Evolutionary conservation across 106 monocot genomes (phyloP).

Genomic region (Chionographis japonica): DNA sequence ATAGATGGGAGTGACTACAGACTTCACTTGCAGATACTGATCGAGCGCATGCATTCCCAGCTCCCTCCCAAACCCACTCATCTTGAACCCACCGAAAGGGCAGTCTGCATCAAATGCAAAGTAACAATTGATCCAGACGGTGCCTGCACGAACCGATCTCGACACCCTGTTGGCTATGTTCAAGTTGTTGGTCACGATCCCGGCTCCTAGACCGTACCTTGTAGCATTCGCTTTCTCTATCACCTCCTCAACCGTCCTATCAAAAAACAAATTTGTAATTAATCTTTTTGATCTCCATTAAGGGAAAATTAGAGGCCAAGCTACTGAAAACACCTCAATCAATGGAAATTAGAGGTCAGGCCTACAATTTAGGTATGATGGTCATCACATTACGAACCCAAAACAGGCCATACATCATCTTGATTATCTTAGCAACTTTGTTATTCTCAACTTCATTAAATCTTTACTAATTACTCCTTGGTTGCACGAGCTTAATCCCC

Average conservation of each 20-base stretch:
- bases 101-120: conserved; percentile 13
- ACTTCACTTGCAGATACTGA: conserved; percentile 24
- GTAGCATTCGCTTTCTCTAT: conserved; percentile 35
- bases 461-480: no score
- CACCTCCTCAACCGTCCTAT: conserved; percentile 26
- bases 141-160: conserved; percentile 20
- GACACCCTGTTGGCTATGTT: conserved; percentile 29
- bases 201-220: conserved; percentile 28
- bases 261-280: neutral
- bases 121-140: conserved; percentile 34
- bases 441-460: no score
- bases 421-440: no score
- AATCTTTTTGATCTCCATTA: no score
- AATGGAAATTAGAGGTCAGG: no score
- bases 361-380: no score
- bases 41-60: conserved; percentile 16
- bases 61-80: conserved; percentile 36
- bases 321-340: no score
- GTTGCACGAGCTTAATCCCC: no score
- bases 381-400: no score
- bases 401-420: no score
- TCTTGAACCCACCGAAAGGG: conserved; percentile 31
- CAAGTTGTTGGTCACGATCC: conserved; percentile 25
- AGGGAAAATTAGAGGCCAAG: no score
- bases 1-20: conserved; percentile 36